A percentile compares a stretch with the other conserved stretches of the same genome.
Evolutionary conservation across 768 basidiomycete genomes (phyloP).

Genomic region (Suillus subluteus): DNA sequence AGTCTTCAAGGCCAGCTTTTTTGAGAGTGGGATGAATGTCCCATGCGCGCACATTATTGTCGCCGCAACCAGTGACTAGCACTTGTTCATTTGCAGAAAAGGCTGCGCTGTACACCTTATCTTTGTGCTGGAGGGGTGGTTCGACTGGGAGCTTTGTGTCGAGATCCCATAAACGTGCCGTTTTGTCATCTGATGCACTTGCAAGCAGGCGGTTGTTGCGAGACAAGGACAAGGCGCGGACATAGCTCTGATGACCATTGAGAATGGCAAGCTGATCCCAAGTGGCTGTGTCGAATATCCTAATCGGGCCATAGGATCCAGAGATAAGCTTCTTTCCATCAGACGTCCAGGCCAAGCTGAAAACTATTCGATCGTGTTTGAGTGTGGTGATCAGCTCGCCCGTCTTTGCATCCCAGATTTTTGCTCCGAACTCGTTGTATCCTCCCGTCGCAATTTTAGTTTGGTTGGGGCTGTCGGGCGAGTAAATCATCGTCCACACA

Average conservation of each 20-base stretch:
- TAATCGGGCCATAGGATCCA: not conserved
- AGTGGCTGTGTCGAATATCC: not conserved
- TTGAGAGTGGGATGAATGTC: not conserved
- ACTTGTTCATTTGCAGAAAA: not conserved
- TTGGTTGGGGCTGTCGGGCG: not conserved
- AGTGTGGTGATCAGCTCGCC: not conserved
- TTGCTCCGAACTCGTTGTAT: not conserved
- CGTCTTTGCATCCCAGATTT: not conserved
- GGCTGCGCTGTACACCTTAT: accelerated
- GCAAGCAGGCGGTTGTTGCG: not conserved
- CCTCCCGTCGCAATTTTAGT: not conserved
- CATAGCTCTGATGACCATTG: not conserved
- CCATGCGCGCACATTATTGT: not conserved
- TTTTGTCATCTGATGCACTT: not conserved
- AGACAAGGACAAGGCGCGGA: not conserved
- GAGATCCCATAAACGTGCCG: not conserved
- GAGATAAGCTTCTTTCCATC: not conserved
- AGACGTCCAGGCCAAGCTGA: not conserved
- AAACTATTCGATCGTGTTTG: not conserved
- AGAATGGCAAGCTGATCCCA: not conserved
- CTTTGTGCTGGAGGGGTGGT: not conserved
- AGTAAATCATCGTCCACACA: not conserved
- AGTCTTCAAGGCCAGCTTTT: not conserved
- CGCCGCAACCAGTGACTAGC: not conserved
- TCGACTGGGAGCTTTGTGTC: not conserved